Conservation (phyloP, 2,329 filamentous ascomycete genomes). For the Colletotrichum australisinense region DNA sequence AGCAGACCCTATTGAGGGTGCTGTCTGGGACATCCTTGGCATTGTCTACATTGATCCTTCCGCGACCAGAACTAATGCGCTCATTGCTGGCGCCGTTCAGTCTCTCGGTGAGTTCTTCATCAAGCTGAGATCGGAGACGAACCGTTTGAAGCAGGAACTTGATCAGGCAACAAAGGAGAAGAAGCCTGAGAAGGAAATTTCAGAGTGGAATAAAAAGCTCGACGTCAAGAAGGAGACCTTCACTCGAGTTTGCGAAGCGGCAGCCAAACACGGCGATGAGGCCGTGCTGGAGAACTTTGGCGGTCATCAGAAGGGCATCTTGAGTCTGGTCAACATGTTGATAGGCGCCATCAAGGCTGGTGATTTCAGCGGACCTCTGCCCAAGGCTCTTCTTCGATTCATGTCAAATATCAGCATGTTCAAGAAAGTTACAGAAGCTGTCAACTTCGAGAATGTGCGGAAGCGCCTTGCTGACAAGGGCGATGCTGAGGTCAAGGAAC, state of each 20-base stretch:
- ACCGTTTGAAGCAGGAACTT: slow-evolving; percentile 57
- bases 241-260: slow-evolving; percentile 63
- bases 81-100: slow-evolving; percentile 61
- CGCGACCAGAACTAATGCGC: slow-evolving; percentile 48
- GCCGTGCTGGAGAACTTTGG: slow-evolving; percentile 69
- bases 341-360: slow-evolving; percentile 64
- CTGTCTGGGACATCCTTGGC: slow-evolving; percentile 65
- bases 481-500: slow-evolving; percentile 71
- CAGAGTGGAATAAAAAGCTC: slow-evolving; percentile 53
- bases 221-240: slow-evolving; percentile 60
- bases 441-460: slow-evolving; percentile 74
- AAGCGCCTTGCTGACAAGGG: slow-evolving; percentile 73
- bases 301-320: slow-evolving; percentile 66
- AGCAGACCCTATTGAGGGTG: slow-evolving; percentile 56
- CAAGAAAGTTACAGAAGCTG: slow-evolving; percentile 70
- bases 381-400: slow-evolving; percentile 68
- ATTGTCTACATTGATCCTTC: slow-evolving; percentile 59
- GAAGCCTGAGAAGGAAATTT: slow-evolving; percentile 48
- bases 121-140: slow-evolving; percentile 59
- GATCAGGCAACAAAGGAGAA: slow-evolving; percentile 58
- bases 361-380: slow-evolving; percentile 64
- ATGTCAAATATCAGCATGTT: slow-evolving; percentile 73
- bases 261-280: slow-evolving; percentile 64
- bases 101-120: slow-evolving; percentile 63
- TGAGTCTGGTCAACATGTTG: slow-evolving; percentile 64